Evolutionary conservation across 306 rosid species (phyloP).

Genomic region (Quercus engelmannii): DNA sequence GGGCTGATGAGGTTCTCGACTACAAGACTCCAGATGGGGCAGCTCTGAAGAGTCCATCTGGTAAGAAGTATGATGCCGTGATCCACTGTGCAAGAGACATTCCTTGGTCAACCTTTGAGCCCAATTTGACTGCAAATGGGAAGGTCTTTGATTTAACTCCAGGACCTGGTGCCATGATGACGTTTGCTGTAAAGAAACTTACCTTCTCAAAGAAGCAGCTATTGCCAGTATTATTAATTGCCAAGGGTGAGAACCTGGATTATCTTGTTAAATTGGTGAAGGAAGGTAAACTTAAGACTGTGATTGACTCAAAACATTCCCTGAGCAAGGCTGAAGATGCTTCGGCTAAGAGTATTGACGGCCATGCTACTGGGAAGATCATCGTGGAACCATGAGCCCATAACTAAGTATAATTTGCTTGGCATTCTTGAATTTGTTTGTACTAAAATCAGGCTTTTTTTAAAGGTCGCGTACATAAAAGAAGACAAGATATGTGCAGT

Average conservation of each 20-base stretch:
- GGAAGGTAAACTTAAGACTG: slow-evolving; percentile 62
- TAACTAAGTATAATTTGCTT: neutral
- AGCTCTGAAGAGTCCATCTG: slow-evolving; percentile 58
- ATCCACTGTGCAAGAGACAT: slow-evolving; percentile 51
- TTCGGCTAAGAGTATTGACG: slow-evolving; percentile 69
- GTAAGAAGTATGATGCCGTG: slow-evolving; percentile 57
- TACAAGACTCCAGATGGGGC: slow-evolving; percentile 62
- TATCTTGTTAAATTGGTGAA: slow-evolving; percentile 41
- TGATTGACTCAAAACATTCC: slow-evolving; percentile 51
- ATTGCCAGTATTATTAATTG: slow-evolving; percentile 27
- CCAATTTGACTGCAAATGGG: slow-evolving; percentile 43
- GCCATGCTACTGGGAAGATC: slow-evolving; percentile 73
- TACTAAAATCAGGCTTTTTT: neutral
- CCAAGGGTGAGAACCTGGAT: slow-evolving; percentile 43
- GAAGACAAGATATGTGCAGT: too few relatives aligned
- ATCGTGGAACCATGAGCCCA: slow-evolving; percentile 37
- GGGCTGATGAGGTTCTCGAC: slow-evolving; percentile 80
- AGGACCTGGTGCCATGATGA: neutral
- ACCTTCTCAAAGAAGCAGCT: slow-evolving; percentile 59
- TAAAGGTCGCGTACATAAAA: too few relatives aligned
- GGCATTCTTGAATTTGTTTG: neutral
- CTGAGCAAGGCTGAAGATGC: slow-evolving; percentile 70
- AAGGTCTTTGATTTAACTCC: slow-evolving; percentile 62
- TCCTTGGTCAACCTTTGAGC: slow-evolving; percentile 62
- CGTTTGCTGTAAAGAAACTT: slow-evolving; percentile 42